A percentile compares a stretch with the other conserved stretches of the same genome.
Conservation (phyloP, 1,284 basidiomycete species). For the Ustilago sp. region DNA sequence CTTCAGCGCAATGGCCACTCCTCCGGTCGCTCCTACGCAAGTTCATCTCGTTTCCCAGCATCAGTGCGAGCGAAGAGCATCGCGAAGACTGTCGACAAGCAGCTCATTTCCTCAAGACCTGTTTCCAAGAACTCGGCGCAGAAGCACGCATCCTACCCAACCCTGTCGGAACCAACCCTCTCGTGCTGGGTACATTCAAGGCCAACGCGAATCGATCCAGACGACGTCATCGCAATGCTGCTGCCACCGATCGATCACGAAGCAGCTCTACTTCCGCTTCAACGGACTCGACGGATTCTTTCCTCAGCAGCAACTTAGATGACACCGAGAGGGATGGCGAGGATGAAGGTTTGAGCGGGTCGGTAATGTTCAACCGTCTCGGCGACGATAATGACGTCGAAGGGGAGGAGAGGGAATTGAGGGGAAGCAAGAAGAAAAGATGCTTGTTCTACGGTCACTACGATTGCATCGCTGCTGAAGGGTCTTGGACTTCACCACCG, state of each 20-base stretch:
- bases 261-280: conserved; percentile 29
- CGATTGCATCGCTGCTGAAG: conserved; percentile 61
- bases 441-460: conserved; percentile 67
- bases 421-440: conserved; percentile 26
- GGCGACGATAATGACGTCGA: background rate
- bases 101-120: conserved; percentile 61
- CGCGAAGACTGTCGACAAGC: conserved; percentile 76
- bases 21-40: conserved; percentile 79
- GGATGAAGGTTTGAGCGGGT: conserved; percentile 30
- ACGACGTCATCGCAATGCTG: conserved; percentile 18
- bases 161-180: conserved; percentile 52
- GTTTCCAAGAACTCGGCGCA: conserved; percentile 60
- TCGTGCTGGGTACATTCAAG: conserved; percentile 63
- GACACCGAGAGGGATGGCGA: conserved; percentile 13
- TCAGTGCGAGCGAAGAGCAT: conserved; percentile 78
- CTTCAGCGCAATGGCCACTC: conserved; percentile 65
- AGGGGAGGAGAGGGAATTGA: conserved; percentile 15
- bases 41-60: conserved; percentile 86
- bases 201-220: conserved; percentile 38
- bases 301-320: conserved; percentile 8
- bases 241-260: conserved; percentile 19
- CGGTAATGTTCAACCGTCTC: conserved; percentile 42
- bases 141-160: conserved; percentile 59
- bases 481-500: conserved; percentile 83
- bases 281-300: conserved; percentile 22